phyloP scores from a whole-genome alignment of 1,284 basidiomycete species.

The Sanguinoderma infundibulare region DNA sequence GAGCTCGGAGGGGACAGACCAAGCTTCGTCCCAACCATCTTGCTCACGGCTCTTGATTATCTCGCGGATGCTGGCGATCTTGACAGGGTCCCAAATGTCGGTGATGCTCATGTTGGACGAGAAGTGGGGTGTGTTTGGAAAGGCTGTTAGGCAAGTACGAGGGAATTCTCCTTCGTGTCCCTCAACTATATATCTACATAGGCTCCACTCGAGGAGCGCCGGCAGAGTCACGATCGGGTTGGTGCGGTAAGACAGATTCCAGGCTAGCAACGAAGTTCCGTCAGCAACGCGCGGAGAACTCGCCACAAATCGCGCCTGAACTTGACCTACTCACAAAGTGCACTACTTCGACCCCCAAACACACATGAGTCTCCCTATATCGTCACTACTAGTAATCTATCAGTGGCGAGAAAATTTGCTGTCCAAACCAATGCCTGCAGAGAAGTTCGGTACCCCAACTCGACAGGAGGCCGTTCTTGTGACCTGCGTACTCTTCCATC shows the following conservation, averaged over 20 bases:
- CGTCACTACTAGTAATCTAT: neutral
- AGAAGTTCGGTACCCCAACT: neutral
- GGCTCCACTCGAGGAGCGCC: neutral
- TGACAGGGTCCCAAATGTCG: slow-evolving; percentile 9
- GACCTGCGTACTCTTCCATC: neutral
- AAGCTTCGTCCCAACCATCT: slow-evolving; percentile 29
- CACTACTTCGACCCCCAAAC: slow-evolving; percentile 4
- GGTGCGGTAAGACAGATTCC: neutral
- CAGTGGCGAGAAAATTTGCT: neutral
- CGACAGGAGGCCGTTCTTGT: neutral
- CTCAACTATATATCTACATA: neutral
- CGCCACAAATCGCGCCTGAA: slow-evolving; percentile 1
- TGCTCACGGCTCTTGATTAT: slow-evolving; percentile 8
- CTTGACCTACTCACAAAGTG: slow-evolving; percentile 2
- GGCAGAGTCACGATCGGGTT: neutral
- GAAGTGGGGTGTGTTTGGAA: neutral
- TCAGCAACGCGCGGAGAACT: neutral
- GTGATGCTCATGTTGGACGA: slow-evolving; percentile 2
- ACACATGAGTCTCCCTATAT: neutral
- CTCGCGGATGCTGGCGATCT: slow-evolving; percentile 13
- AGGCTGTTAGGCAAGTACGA: neutral
- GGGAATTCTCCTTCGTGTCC: neutral
- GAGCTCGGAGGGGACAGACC: slow-evolving; percentile 13
- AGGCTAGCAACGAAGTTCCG: neutral
- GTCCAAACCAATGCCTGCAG: neutral